A percentile compares a stretch with the other conserved stretches of the same genome.
phyloP scores from a whole-genome alignment of 176 grass and related monocot genomes.

The Pontederia crassipes region DNA sequence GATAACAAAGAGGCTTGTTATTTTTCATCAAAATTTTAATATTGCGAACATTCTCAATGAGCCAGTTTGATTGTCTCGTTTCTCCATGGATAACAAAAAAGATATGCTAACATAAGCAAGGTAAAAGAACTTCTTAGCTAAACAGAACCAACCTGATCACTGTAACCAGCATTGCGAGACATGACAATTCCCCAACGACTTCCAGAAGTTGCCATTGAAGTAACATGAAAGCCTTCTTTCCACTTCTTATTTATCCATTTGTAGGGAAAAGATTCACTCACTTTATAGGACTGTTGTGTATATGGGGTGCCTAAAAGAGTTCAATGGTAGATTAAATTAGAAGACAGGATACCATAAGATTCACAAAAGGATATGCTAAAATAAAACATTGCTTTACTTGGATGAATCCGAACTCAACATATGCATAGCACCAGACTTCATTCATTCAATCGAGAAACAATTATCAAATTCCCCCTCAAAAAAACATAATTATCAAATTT shows the following conservation, averaged over 20 bases:
- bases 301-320: constrained; percentile 42
- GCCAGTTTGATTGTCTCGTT: no score
- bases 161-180: constrained; percentile 56
- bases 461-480: no score
- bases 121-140: no score
- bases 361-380: no score
- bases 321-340: background rate
- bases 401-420: no score
- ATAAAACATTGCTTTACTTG: background rate
- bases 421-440: no score
- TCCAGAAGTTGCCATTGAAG: constrained; percentile 58
- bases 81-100: no score
- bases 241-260: constrained; percentile 85
- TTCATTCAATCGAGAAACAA: no score
- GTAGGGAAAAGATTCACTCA: constrained; percentile 65
- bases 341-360: constrained; percentile 1
- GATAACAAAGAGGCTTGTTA: background rate
- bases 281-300: constrained; percentile 73
- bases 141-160: constrained; percentile 34
- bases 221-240: constrained; percentile 78
- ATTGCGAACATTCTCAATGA: no score
- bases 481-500: no score
- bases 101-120: no score
- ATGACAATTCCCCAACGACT: constrained; percentile 68
- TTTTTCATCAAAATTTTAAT: background rate